Conservation (phyloP, 257 asterid species). For the Solanum piurae region DNA sequence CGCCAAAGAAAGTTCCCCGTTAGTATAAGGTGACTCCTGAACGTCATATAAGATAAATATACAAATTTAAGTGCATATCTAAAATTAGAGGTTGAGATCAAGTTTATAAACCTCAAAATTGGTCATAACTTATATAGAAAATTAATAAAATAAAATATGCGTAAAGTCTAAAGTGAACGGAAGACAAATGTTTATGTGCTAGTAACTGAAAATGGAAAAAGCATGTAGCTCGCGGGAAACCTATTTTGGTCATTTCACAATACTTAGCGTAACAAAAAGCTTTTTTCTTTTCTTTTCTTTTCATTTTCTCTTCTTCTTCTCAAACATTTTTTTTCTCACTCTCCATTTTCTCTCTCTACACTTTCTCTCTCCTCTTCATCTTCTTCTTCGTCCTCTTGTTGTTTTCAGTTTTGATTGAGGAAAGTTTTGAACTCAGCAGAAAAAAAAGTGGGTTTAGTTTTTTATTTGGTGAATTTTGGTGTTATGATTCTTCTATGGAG, state of each 20-base stretch:
- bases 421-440: not conserved
- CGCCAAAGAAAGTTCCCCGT: rapidly evolving
- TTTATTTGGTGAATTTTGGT: not conserved
- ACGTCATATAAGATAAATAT: not conserved
- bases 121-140: not conserved
- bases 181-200: not conserved
- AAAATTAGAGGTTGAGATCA: not conserved
- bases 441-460: not conserved
- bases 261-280: not conserved
- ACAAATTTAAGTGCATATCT: no score
- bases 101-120: not conserved
- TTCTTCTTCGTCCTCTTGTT: not conserved
- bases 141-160: no score
- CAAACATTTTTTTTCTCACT: not conserved
- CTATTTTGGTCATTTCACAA: not conserved
- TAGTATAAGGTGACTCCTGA: not conserved
- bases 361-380: not conserved
- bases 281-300: not conserved
- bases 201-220: not conserved
- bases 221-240: not conserved
- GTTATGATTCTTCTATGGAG: not conserved
- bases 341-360: not conserved
- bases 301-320: not conserved
- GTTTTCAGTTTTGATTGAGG: not conserved
- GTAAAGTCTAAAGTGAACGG: not conserved